A percentile compares a stretch with the other conserved stretches of the same genome.
Conservation (phyloP, 192 early-diverging fungal species). For the Coemansia sp. region DNA sequence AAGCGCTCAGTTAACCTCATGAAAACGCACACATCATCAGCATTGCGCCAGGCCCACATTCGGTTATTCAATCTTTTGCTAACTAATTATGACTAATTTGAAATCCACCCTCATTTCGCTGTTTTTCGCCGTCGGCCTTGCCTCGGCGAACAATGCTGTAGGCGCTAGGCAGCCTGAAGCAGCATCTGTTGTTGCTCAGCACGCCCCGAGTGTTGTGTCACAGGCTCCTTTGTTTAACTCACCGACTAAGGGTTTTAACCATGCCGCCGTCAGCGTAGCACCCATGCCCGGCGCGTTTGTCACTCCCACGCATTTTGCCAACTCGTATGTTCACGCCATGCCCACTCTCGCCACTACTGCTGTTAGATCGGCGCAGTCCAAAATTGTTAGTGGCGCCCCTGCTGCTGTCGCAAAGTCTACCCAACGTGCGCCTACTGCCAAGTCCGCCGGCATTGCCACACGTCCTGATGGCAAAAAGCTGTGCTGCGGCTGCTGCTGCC, state of each 20-base stretch:
- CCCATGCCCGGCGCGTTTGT: slow-evolving; percentile 5
- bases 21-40: neutral
- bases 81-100: slow-evolving; percentile 15
- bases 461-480: slow-evolving; percentile 33
- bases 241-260: neutral
- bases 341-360: neutral
- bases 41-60: neutral
- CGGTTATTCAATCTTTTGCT: neutral
- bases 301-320: slow-evolving; percentile 6
- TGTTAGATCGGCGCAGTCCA: neutral
- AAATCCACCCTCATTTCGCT: slow-evolving; percentile 29
- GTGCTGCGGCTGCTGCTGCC: slow-evolving; percentile 47
- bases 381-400: no score
- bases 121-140: slow-evolving; percentile 28
- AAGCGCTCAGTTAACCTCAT: neutral
- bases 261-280: neutral
- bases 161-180: neutral
- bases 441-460: neutral
- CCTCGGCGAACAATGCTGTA: slow-evolving; percentile 14
- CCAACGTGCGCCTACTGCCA: neutral
- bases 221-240: neutral
- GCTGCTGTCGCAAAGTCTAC: neutral
- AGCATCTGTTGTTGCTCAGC: neutral
- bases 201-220: neutral
- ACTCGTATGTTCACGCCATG: slow-evolving; percentile 1